Base-by-base conservation (phyloP, 352 stramenopile genomes). In the Phytophthora fragariae region DNA sequence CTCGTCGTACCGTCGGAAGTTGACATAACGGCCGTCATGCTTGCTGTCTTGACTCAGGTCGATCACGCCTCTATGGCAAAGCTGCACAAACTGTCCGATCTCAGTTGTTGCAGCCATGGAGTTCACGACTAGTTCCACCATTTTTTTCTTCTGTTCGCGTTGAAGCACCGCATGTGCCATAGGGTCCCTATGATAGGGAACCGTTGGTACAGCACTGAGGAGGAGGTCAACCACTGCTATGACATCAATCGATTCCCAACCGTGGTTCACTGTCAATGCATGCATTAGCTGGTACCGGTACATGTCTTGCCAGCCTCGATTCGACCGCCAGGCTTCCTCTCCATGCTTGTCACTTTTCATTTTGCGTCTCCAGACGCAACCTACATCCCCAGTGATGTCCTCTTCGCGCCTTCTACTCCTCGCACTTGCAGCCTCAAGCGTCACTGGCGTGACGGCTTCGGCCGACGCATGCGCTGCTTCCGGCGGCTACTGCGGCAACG, bases 341-440 rank as follows among this genome's bases (percentile, higher is more conserved):
- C 17, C 39, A 17, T 12, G 39, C 17, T 15, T 46, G 39, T n/a
- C 39, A 46, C 14, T 19, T 47, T 47, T 47, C 39, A 47, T 19
- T 47, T n/a, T 47, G 39, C 39, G 39, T 47, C 39, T 47, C 14
- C 14, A 47, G 39, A 10, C 14, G 14, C 14, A n/a, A n/a, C 7
- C 39, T n/a, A n/a, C 39, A 19, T n/a, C 39, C 46, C 46, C 6
- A 29, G 72, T 19, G 56, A 62, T 62, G 56, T 44, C n/a, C 17
- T 24, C 31, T 44, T 29, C 44, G 12, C 56, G 47, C n/a, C 47
- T 37, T 11, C 33, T 15, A 21, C 6, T 52, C 21, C n/a, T 37
- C 14, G 35, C 56, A 2, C 9, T 49, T 33, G 7, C 19, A 44
- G 35, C 19, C 46, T 17, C 15, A 53, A 8, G 29, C 39, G 39